Base-by-base conservation (phyloP, 768 basidiomycete species). In the Steccherinum ochraceum region DNA sequence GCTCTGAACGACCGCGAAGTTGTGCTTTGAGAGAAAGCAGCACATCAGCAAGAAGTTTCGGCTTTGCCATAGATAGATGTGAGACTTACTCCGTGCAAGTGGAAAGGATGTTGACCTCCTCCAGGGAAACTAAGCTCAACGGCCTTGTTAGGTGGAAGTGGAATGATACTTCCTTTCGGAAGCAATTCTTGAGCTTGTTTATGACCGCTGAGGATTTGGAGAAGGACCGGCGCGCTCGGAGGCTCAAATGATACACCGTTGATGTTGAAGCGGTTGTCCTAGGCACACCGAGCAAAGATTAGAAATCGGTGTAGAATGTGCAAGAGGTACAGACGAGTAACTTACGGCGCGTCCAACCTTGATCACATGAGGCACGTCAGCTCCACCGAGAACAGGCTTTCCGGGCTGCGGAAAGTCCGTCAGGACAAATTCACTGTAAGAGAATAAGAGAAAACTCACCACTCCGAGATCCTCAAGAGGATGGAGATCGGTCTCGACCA, bases 121-220 rank as follows among this genome's bases (percentile, higher is more conserved):
- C 72, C 74, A 20, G 74, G 72, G 21, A 77, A 68, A 16, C 65
- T 63, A 21, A 77, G 63, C 53, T 77, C 73, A 12, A 77, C 73
- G 43, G 60, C 72, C 55, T 52, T 72, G 52, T 79, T 74, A 5
- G 60, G 64, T 1, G 77, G 76, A n/a, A 83, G 62, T 3, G 64
- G 51, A 53, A 74, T 75, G 4, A 81, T 68, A 16, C 67, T 67
- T 10, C 75, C 78, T 0, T 62, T 13, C 64, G 74, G 57, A 60
- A 69, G 40, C 20, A 80, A 56, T 21, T 72, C 67, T 42, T 69
- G 65, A 0, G 74, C 71, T 0, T 53, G 52, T 18, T 64, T 61
- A 1, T 69, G 64, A 7, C 77, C 77, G 50, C 71, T 75, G 24
- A 79, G 56, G 45, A 79, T 74, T 58, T 79, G 76, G 16, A 79